Evolutionary conservation across 768 basidiomycete genomes (phyloP), one percentile per base, ranked within the genome.

Genomic region (Boletus subcaerulescens): DNA sequence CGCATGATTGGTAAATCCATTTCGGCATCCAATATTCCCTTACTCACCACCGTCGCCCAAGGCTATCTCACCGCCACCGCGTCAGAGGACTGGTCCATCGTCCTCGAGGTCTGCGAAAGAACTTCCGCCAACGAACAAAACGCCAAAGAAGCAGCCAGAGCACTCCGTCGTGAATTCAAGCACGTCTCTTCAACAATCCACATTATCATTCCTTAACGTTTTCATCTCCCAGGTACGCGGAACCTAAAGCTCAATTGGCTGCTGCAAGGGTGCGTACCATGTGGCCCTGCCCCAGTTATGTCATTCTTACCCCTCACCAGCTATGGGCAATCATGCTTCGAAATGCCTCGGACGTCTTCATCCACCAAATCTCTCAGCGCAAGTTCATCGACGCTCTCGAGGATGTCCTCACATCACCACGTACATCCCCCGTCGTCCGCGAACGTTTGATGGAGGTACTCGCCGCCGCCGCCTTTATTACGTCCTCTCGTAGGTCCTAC

Each of bases 241-340:
- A 89, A 65, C 87, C 89, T 3, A 68, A 85, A 35, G 83, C 85
- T 4, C 89, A 90, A 67, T 72, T 92, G 8, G 85, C 88, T 24
- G 89, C 89, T 20, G 89, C 89, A 18, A 74, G 89, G 58, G 87
- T 88, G 63, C 31, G 84, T 75, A 41, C 24, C 44, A 51, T 20
- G 9, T 32, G n/a, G 2, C 29, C 31, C 42, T 47, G 9, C 48
- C 39, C 22, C 44, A 6, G 51, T 45, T 18, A 31, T 43, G 9
- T 26, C 33, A 15, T 45, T 38, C 56, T 55, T 9, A 62, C 45
- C 46, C 33, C 48, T 20, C 18, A 33, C 35, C 58, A 91, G 89
- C 66, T 97, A 8, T 95, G 93, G 93, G 87, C 92, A 3, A 86
- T 95, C 61, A 89, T 95, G 86, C 79, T 95, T 36, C 84, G 85